Conservation (phyloP, 2,329 filamentous ascomycete genomes). For the Didymosphaeria variabile region DNA sequence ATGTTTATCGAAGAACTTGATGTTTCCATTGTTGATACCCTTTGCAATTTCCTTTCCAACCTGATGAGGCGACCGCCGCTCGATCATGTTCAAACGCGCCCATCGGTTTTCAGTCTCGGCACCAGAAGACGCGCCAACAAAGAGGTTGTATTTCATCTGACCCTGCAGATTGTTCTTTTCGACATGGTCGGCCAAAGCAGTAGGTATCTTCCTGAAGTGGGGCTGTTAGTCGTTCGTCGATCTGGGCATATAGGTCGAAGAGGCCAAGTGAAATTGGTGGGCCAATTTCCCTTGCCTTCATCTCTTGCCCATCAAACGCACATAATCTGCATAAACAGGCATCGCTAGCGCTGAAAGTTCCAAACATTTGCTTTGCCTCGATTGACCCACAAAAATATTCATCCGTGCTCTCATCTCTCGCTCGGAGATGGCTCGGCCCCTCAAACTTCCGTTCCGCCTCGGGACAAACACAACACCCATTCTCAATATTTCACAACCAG, state of each 20-base stretch:
- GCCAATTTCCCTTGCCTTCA: neutral
- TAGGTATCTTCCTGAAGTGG: conserved; percentile 75
- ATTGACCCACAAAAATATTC: neutral
- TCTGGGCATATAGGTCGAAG: neutral
- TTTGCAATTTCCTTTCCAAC: conserved; percentile 90
- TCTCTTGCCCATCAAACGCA: neutral
- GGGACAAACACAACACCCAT: conserved; percentile 19
- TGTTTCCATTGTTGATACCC: conserved; percentile 87
- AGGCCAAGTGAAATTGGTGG: neutral
- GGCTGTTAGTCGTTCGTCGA: conserved; percentile 14
- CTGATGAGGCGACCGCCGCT: conserved; percentile 83
- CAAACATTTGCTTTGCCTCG: neutral
- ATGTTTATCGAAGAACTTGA: conserved; percentile 95
- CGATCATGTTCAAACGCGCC: conserved; percentile 91
- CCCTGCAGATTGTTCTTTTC: conserved; percentile 87
- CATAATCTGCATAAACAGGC: neutral
- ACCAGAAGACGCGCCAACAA: conserved; percentile 88
- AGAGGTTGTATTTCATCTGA: conserved; percentile 84
- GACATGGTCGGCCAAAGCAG: conserved; percentile 85
- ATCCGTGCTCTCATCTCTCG: neutral
- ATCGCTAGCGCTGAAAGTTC: neutral
- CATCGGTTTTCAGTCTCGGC: conserved; percentile 92
- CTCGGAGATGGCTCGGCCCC: conserved; percentile 37
- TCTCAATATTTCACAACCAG: conserved; percentile 17
- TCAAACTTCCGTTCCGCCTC: conserved; percentile 39